phyloP scores from a whole-genome alignment of 2,329 filamentous ascomycete genomes.

The Cytospora chrysosperma region DNA sequence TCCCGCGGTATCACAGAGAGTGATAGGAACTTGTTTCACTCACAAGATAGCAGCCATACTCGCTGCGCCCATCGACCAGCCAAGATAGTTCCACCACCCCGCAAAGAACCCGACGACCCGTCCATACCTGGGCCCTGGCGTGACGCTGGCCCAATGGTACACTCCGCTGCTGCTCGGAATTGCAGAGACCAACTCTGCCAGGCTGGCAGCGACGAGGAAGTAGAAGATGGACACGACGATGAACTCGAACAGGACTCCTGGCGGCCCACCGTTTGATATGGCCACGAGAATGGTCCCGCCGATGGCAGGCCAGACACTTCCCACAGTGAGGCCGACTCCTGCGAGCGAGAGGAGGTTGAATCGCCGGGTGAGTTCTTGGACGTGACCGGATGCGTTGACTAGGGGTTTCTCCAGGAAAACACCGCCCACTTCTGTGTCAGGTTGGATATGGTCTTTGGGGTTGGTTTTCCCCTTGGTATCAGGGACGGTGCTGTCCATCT shows the following conservation, averaged over 20 bases:
- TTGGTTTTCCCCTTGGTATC: slow-evolving; percentile 2
- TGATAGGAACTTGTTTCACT: not conserved
- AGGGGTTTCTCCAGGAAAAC: slow-evolving; percentile 1
- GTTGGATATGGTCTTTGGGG: not conserved
- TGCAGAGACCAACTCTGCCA: slow-evolving; percentile 60
- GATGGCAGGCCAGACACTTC: slow-evolving; percentile 45
- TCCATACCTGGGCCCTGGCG: slow-evolving; percentile 51
- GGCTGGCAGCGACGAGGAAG: slow-evolving; percentile 56
- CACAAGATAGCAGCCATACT: slow-evolving; percentile 41
- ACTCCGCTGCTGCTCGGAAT: slow-evolving; percentile 62
- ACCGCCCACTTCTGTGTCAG: slow-evolving; percentile 13
- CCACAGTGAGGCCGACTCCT: slow-evolving; percentile 41
- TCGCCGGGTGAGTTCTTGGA: slow-evolving; percentile 39
- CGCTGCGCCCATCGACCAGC: slow-evolving; percentile 40
- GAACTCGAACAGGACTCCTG: slow-evolving; percentile 63
- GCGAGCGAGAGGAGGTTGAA: slow-evolving; percentile 43
- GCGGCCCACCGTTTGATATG: slow-evolving; percentile 60
- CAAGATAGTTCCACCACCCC: slow-evolving; percentile 47
- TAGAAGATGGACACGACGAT: slow-evolving; percentile 50
- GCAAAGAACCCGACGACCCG: slow-evolving; percentile 48
- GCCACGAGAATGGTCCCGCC: slow-evolving; percentile 48
- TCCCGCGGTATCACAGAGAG: not conserved
- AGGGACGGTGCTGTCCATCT: not conserved
- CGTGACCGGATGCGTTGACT: slow-evolving; percentile 42
- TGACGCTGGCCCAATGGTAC: slow-evolving; percentile 62